Conservation (phyloP, 176 grass and related monocot genomes). For the Hordeum vulgare region DNA sequence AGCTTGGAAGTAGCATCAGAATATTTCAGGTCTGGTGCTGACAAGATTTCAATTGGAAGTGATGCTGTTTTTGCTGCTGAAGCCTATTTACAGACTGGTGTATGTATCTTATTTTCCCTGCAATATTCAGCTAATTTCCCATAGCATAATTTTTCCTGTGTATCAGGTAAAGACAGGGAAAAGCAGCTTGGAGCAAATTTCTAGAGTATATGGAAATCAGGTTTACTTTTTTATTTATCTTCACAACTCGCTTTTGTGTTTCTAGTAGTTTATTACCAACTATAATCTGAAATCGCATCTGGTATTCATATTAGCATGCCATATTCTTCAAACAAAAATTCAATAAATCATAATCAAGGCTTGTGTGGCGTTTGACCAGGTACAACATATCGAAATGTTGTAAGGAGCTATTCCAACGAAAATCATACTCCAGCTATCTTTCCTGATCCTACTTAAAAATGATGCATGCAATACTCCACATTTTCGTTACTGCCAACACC, state of each 20-base stretch:
- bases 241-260: neutral
- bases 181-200: slow-evolving; percentile 97
- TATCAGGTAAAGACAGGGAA: slow-evolving; percentile 83
- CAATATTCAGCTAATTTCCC: slow-evolving; percentile 2
- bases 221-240: slow-evolving; percentile 22
- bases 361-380: neutral
- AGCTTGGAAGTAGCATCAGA: slow-evolving; percentile 98
- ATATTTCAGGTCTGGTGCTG: slow-evolving; percentile 98
- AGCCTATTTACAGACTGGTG: slow-evolving; percentile 78
- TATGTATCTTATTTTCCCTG: slow-evolving; percentile 39
- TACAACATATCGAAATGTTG: neutral
- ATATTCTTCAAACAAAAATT: neutral
- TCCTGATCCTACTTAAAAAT: neutral
- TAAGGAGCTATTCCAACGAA: neutral
- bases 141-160: slow-evolving; percentile 10
- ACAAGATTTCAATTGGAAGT: slow-evolving; percentile 97
- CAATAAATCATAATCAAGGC: neutral
- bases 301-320: neutral
- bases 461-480: neutral
- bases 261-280: slow-evolving; percentile 4
- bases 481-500: neutral
- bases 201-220: slow-evolving; percentile 94
- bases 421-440: neutral
- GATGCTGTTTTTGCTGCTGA: slow-evolving; percentile 97
- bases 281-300: neutral